A percentile compares a stretch with the other conserved stretches of the same genome.
phyloP scores from a whole-genome alignment of 1,284 basidiomycete genomes.

The Sporisorium reilianum region DNA sequence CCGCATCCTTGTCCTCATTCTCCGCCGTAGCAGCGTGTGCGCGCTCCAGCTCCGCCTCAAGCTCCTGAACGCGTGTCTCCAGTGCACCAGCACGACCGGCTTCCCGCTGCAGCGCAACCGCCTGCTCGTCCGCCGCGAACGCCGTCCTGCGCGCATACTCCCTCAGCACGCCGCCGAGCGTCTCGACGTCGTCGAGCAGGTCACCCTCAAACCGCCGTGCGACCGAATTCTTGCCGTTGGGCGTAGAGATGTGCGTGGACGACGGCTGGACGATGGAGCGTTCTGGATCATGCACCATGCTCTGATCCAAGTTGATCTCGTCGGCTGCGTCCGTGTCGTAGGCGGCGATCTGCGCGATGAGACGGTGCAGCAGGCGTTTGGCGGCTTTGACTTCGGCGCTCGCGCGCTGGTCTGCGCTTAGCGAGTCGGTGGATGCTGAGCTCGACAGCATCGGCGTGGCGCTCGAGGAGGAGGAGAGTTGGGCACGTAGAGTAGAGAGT shows the following conservation, averaged over 20 bases:
- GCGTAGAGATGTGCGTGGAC: conserved; percentile 18
- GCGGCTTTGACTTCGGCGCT: conserved; percentile 17
- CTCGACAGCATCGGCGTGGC: neutral
- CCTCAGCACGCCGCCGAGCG: conserved; percentile 11
- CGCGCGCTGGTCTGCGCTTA: neutral
- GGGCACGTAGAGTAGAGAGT: neutral
- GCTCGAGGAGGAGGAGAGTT: conserved; percentile 7
- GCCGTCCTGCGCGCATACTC: conserved; percentile 4
- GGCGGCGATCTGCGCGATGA: conserved; percentile 8
- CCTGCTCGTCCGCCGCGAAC: conserved; percentile 21
- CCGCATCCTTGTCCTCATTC: neutral
- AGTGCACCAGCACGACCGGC: too few relatives aligned
- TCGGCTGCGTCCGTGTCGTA: conserved; percentile 10
- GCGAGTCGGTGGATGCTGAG: conserved; percentile 10
- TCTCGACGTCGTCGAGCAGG: conserved; percentile 37
- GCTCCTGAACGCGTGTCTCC: neutral
- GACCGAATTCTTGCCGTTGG: conserved; percentile 19
- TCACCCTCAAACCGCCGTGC: conserved; percentile 17
- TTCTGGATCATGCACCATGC: conserved; percentile 31
- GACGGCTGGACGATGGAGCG: conserved; percentile 17
- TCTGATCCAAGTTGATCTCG: conserved; percentile 22
- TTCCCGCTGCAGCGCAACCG: conserved; percentile 12
- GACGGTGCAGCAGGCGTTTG: conserved; percentile 20
- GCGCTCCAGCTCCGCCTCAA: conserved; percentile 5
- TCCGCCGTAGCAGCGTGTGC: neutral